These are phyloP conservation scores for Fraxinus angustifolia DNA, from an alignment of 305 asterid species.

Conservation along the genomic window DNA sequence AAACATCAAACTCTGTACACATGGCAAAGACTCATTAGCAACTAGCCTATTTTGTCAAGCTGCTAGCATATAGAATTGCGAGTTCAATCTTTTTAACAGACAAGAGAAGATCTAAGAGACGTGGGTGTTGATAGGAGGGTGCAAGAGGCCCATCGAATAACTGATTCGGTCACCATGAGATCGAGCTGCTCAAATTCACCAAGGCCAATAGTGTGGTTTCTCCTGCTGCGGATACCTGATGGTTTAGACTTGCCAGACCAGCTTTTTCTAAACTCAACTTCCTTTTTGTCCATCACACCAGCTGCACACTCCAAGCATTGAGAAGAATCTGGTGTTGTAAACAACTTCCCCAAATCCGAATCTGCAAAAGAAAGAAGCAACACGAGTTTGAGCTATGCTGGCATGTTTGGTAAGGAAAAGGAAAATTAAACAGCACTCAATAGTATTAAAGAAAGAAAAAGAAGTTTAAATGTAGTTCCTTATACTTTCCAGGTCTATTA, in stretches of 20 bases:
- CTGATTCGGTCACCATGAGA: slow-evolving; percentile 60
- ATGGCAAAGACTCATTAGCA: background rate
- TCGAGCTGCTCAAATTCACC: slow-evolving; percentile 67
- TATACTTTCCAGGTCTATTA: background rate
- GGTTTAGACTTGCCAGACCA: slow-evolving; percentile 30
- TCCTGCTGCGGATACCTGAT: slow-evolving; percentile 47
- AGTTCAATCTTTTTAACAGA: slow-evolving; percentile 38
- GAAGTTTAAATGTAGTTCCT: background rate
- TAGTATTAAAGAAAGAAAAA: background rate
- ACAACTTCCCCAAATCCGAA: slow-evolving; percentile 16
- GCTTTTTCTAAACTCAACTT: slow-evolving; percentile 33
- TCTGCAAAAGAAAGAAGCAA: slow-evolving; percentile 20
- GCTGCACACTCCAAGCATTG: slow-evolving; percentile 25
- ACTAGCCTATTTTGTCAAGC: slow-evolving; percentile 2
- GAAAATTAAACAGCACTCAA: background rate
- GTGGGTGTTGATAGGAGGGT: slow-evolving; percentile 57
- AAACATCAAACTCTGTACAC: slow-evolving; percentile 3
- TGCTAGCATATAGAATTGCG: background rate
- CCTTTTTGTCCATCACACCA: slow-evolving; percentile 25
- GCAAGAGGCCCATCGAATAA: slow-evolving; percentile 85
- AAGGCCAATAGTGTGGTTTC: slow-evolving; percentile 68
- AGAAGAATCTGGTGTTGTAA: slow-evolving; percentile 22
- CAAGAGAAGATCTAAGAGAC: slow-evolving; percentile 74
- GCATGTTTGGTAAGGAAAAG: background rate
- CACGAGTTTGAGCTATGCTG: background rate